A percentile compares a stretch with the other conserved stretches of the same genome.
phyloP scores from a whole-genome alignment of 2,329 filamentous ascomycete species.

The Calonectria hongkongensis region DNA sequence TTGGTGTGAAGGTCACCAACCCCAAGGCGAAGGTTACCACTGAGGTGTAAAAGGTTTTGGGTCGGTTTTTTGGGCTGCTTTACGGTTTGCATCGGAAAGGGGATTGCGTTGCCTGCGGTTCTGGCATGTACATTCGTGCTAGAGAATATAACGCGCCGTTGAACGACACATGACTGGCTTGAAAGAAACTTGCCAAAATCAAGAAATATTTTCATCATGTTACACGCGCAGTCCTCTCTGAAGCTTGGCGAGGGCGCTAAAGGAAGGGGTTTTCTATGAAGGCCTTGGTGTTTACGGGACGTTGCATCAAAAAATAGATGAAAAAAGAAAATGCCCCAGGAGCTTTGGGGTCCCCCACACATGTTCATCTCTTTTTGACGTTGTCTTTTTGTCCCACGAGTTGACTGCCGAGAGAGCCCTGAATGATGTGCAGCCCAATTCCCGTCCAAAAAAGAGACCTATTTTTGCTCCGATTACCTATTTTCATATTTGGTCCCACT shows the following conservation, averaged over 20 bases:
- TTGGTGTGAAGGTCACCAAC: slow-evolving; percentile 99
- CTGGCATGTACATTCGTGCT: slow-evolving; percentile 56
- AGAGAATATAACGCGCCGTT: slow-evolving; percentile 57
- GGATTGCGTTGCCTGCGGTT: slow-evolving; percentile 57
- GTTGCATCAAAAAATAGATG: slow-evolving; percentile 49
- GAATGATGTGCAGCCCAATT: slow-evolving; percentile 25
- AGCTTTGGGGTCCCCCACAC: slow-evolving; percentile 24
- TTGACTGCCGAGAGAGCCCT: not conserved
- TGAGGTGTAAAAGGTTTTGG: slow-evolving; percentile 79
- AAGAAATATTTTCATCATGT: slow-evolving; percentile 34
- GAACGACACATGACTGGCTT: slow-evolving; percentile 55
- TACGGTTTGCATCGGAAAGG: slow-evolving; percentile 58
- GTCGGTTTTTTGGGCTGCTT: slow-evolving; percentile 56
- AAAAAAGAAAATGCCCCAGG: slow-evolving; percentile 45
- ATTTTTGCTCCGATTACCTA: slow-evolving; percentile 1
- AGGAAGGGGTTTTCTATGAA: slow-evolving; percentile 36
- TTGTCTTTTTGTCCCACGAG: not conserved
- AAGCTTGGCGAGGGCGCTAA: slow-evolving; percentile 46
- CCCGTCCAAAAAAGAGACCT: slow-evolving; percentile 3
- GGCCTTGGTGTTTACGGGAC: slow-evolving; percentile 43
- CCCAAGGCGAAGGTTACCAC: slow-evolving; percentile 99
- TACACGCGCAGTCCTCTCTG: slow-evolving; percentile 36
- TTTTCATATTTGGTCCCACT: not conserved
- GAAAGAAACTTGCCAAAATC: slow-evolving; percentile 40
- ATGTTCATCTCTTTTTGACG: slow-evolving; percentile 17